These are phyloP conservation scores for Malassezia caprae DNA, from an alignment of 1,284 basidiomycete species.

Conservation along the genomic window DNA sequence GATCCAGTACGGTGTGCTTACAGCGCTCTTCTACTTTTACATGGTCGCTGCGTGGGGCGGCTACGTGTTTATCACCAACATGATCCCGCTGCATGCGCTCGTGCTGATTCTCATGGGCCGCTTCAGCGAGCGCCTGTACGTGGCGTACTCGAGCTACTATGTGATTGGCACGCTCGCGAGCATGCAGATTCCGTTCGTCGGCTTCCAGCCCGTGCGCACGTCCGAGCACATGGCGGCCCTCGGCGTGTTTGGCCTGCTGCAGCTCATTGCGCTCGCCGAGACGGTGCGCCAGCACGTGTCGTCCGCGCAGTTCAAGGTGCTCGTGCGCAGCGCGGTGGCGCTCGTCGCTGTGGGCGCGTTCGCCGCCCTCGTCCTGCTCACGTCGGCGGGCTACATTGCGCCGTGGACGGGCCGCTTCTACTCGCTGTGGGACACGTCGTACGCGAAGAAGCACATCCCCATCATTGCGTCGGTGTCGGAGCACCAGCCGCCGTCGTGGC, in stretches of 20 bases:
- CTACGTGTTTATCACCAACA: constrained; percentile 99
- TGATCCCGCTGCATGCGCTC: constrained; percentile 92
- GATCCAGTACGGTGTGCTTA: constrained; percentile 76
- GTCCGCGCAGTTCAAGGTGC: constrained; percentile 80
- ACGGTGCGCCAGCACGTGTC: constrained; percentile 79
- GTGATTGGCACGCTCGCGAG: constrained; percentile 89
- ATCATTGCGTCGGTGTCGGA: constrained; percentile 99
- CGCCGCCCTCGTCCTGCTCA: constrained; percentile 56
- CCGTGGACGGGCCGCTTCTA: constrained; percentile 99
- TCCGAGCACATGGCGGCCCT: constrained; percentile 98
- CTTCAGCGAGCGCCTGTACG: constrained; percentile 81
- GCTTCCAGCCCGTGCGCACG: constrained; percentile 94
- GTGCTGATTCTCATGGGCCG: constrained; percentile 94
- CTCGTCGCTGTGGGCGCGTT: constrained; percentile 62
- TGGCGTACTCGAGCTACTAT: constrained; percentile 95
- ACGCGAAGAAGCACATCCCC: constrained; percentile 91
- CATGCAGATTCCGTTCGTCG: constrained; percentile 99
- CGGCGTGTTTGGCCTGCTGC: constrained; percentile 89
- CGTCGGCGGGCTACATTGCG: constrained; percentile 89
- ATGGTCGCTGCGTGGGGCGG: constrained; percentile 99
- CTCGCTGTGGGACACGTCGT: constrained; percentile 97
- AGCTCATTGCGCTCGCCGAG: constrained; percentile 88
- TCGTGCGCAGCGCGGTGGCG: constrained; percentile 55
- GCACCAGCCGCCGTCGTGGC: constrained; percentile 99
- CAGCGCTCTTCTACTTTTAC: constrained; percentile 97